Evolutionary conservation across 768 basidiomycete genomes (phyloP).

Genomic region (Ramaria rubella): DNA sequence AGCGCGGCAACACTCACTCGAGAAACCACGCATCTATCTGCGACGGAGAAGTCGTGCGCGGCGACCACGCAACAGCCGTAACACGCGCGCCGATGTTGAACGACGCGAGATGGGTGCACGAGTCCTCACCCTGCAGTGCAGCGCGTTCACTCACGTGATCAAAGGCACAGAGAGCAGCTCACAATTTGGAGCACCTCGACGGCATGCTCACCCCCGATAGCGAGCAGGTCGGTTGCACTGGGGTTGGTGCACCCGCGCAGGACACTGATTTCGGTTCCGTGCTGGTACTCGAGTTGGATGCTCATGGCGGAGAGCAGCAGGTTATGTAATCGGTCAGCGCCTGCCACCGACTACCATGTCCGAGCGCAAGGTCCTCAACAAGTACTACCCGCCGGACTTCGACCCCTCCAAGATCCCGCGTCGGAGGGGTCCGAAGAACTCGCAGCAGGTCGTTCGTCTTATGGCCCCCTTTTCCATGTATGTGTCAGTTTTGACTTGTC

Average conservation of each 20-base stretch:
- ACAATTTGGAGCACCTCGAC: constrained; percentile 65
- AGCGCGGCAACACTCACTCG: constrained; percentile 43
- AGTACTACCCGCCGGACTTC: constrained; percentile 97
- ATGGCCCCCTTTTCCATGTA: constrained; percentile 99
- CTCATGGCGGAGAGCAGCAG: not conserved
- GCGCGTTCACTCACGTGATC: constrained; percentile 5
- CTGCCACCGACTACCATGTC: constrained; percentile 49
- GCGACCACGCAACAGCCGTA: constrained; percentile 76
- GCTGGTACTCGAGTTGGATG: constrained; percentile 30
- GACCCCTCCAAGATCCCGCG: constrained; percentile 95
- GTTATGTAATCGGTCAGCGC: not conserved
- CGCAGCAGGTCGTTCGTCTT: constrained; percentile 94
- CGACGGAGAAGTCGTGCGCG: constrained; percentile 59
- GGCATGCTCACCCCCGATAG: constrained; percentile 66
- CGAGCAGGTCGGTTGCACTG: constrained; percentile 62
- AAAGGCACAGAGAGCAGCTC: constrained; percentile 24
- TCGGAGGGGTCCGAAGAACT: constrained; percentile 84
- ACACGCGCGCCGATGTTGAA: constrained; percentile 68
- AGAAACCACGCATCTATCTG: constrained; percentile 59
- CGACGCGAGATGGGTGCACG: constrained; percentile 50
- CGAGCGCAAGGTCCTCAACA: constrained; percentile 89
- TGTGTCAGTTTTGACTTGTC: constrained; percentile 20
- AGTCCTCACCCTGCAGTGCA: constrained; percentile 35
- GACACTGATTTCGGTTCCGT: constrained; percentile 54
- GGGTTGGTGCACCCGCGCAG: constrained; percentile 58